These are phyloP conservation scores for Tolypocladium ovalisporum DNA, from an alignment of 2,329 filamentous ascomycete species.

Conservation along the genomic window DNA sequence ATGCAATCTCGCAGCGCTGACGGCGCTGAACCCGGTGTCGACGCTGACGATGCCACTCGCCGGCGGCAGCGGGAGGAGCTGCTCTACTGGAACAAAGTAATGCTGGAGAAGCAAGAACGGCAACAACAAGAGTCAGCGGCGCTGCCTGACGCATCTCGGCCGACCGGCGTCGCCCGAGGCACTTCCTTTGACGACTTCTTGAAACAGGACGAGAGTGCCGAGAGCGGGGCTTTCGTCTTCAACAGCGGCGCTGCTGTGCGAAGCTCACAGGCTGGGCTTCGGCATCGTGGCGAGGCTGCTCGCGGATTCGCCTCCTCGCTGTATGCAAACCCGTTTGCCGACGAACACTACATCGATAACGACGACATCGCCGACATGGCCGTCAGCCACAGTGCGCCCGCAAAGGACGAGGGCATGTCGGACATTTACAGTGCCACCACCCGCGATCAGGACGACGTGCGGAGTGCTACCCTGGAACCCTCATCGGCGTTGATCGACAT, in stretches of 20 bases:
- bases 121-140: slow-evolving; percentile 4
- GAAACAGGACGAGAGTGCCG: slow-evolving; percentile 35
- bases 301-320: slow-evolving; percentile 32
- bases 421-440: slow-evolving; percentile 50
- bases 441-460: slow-evolving; percentile 17
- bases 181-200: slow-evolving; percentile 51
- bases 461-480: slow-evolving; percentile 12
- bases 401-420: slow-evolving; percentile 35
- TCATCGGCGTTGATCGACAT: slow-evolving; percentile 23
- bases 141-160: not conserved
- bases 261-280: slow-evolving; percentile 31
- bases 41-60: slow-evolving; percentile 51
- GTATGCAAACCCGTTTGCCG: slow-evolving; percentile 49
- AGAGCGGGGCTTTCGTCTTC: slow-evolving; percentile 45
- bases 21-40: slow-evolving; percentile 36
- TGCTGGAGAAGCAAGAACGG: slow-evolving; percentile 34
- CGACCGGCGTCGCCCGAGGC: slow-evolving; percentile 11
- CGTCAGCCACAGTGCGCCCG: slow-evolving; percentile 30
- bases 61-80: slow-evolving; percentile 53
- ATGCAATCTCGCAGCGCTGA: slow-evolving; percentile 36
- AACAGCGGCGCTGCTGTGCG: slow-evolving; percentile 41
- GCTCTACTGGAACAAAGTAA: slow-evolving; percentile 53
- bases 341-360: slow-evolving; percentile 41
- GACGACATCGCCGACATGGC: slow-evolving; percentile 31
- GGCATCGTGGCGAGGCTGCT: slow-evolving; percentile 35